Evolutionary conservation across 495 filamentous ascomycete genomes (phyloP), one percentile per base, ranked within the genome.

Genomic region (Pyrenopolyporus hunteri): DNA sequence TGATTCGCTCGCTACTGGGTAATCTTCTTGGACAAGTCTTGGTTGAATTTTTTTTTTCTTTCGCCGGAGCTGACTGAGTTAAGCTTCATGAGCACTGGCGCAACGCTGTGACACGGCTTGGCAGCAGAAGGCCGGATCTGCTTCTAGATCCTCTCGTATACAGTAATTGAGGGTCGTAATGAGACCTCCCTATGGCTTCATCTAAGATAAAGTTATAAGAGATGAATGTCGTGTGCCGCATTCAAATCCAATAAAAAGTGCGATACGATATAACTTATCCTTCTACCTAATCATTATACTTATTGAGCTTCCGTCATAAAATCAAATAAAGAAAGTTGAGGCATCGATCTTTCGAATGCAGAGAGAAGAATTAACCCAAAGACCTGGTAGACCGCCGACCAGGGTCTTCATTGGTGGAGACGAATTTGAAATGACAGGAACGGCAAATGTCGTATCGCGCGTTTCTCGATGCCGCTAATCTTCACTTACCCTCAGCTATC

Each of bases 361-460:
- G n/a, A n/a, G 20, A 39, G 48, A 32, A 25, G 14, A 39, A 39
- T 13, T 36, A 40, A 23, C 56, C 54, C 53, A 54, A 31, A 43
- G 48, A 32, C 52, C 35, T 58, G 60, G 54, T 49, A 58, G 48
- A 43, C 58, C 50, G 2, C 44, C 22, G 23, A 57, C 61, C 22
- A 44, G 60, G 62, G 19, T 40, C 32, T 22, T 35, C 19, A 52
- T 60, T 57, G 51, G 57, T 35, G 33, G 45, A 60, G 13, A 51
- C 28, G 32, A 36, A 20, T 7, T 57, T 48, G 40, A 66, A 66
- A 66, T 66, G 62, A 65, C 55, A 65, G 62, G 55, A 65, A 65
- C 9, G 56, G 49, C 26, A 59, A 49, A 59, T 56, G 56, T 65
- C 37, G 62, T 65, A 65, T 56, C 62, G 43, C 31, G 44, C 44